Conservation (phyloP, 2,329 filamentous ascomycete species). For the Colletotrichum theobromicola region DNA sequence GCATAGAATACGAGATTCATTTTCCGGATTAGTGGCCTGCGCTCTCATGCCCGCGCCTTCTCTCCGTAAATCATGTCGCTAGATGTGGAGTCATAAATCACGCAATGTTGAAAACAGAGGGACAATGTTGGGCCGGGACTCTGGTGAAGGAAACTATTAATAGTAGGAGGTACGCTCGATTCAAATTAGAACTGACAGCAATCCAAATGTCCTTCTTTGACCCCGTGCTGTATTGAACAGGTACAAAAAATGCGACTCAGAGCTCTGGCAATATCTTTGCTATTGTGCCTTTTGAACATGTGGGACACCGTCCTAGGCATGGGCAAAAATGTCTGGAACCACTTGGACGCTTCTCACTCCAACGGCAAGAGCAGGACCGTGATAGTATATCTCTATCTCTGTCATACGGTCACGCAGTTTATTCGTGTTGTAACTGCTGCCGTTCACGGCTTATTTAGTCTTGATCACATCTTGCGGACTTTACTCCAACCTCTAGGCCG, state of each 20-base stretch:
- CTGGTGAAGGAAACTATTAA: background rate
- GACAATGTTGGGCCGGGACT: background rate
- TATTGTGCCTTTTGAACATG: background rate
- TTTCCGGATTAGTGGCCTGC: background rate
- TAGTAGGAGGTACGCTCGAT: background rate
- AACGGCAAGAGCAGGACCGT: background rate
- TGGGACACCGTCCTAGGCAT: background rate
- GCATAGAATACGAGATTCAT: background rate
- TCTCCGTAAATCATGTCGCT: background rate
- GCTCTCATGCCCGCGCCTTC: background rate
- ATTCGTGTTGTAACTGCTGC: background rate
- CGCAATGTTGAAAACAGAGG: background rate
- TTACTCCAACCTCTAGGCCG: background rate
- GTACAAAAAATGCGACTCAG: background rate
- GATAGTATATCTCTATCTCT: background rate
- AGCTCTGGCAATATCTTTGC: background rate
- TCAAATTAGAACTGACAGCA: background rate
- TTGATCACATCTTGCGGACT: background rate
- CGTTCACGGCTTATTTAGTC: background rate
- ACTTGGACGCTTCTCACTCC: background rate
- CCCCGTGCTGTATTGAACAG: background rate
- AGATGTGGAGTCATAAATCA: background rate
- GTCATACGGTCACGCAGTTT: background rate
- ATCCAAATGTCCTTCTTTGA: background rate
- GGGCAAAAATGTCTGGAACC: background rate